These are phyloP conservation scores for Penicillium sp. DNA, from an alignment of 2,329 filamentous ascomycete species.

Conservation along the genomic window DNA sequence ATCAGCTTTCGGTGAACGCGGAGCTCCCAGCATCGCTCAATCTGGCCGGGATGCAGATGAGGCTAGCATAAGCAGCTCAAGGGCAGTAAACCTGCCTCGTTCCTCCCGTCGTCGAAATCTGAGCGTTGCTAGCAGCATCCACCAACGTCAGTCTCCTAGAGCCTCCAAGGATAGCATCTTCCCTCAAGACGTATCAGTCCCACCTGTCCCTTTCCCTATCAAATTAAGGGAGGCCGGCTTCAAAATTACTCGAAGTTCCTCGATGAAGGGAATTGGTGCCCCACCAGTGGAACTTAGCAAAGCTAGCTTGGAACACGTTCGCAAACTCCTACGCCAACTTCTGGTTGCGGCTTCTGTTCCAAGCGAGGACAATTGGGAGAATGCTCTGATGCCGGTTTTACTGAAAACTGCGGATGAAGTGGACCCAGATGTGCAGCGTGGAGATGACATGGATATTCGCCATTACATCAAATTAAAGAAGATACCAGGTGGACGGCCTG, in stretches of 20 bases:
- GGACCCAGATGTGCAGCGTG: constrained; percentile 84
- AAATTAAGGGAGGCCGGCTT: constrained; percentile 44
- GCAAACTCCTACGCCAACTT: constrained; percentile 80
- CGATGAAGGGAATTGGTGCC: constrained; percentile 74
- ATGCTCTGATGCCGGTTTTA: constrained; percentile 85
- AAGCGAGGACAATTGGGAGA: constrained; percentile 80
- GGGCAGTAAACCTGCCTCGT: constrained; percentile 64
- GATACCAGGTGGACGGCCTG: constrained; percentile 85
- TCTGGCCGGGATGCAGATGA: constrained; percentile 68
- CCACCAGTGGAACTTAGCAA: constrained; percentile 83
- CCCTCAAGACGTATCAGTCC: constrained; percentile 35
- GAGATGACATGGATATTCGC: constrained; percentile 94
- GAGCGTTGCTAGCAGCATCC: constrained; percentile 77
- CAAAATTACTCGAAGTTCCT: constrained; percentile 75
- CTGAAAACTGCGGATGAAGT: constrained; percentile 92
- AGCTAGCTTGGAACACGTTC: constrained; percentile 86
- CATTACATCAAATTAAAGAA: constrained; percentile 98
- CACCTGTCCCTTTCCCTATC: constrained; percentile 48
- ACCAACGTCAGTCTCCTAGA: constrained; percentile 73
- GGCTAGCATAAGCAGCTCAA: constrained; percentile 66
- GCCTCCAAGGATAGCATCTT: constrained; percentile 61
- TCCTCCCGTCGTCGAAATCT: constrained; percentile 76
- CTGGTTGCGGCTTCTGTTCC: constrained; percentile 76
- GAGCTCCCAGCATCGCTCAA: constrained; percentile 70
- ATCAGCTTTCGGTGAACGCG: constrained; percentile 73